Evolutionary conservation across 495 filamentous ascomycete genomes (phyloP).

Genomic region (Xylaria castorea): DNA sequence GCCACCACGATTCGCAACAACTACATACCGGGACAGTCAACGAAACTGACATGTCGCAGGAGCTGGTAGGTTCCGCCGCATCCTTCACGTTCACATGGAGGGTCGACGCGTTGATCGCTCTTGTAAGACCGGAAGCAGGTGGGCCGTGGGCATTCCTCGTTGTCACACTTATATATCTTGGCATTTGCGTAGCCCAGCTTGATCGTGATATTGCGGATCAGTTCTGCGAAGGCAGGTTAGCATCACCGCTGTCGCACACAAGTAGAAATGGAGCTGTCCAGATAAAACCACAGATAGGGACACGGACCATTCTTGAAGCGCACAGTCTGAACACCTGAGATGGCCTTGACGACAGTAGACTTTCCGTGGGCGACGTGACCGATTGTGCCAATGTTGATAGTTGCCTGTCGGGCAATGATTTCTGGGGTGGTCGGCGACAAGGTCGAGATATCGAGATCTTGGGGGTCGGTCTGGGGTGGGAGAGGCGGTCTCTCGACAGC

Average conservation of each 20-base stretch:
- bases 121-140: conserved; percentile 97
- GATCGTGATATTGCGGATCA: conserved; percentile 99
- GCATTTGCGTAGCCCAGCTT: conserved; percentile 99
- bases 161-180: conserved; percentile 99
- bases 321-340: conserved; percentile 97
- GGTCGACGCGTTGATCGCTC: conserved; percentile 97
- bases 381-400: conserved; percentile 98
- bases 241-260: not conserved
- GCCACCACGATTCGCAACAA: not conserved
- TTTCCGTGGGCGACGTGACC: conserved; percentile 99
- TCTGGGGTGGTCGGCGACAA: conserved; percentile 90
- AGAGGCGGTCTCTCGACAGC: conserved; percentile 60
- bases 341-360: conserved; percentile 97
- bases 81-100: conserved; percentile 91
- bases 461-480: conserved; percentile 89
- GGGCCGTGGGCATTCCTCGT: conserved; percentile 84
- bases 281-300: not conserved
- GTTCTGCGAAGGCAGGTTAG: conserved; percentile 47
- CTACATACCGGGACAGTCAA: conserved; percentile 80
- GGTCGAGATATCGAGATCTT: conserved; percentile 76
- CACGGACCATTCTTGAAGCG: conserved; percentile 87
- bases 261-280: no score
- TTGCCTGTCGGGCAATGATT: conserved; percentile 96
- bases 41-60: conserved; percentile 88
- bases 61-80: conserved; percentile 85